These are phyloP conservation scores for Lomentospora prolificans DNA, from an alignment of 2,329 filamentous ascomycete genomes.

Conservation along the genomic window DNA sequence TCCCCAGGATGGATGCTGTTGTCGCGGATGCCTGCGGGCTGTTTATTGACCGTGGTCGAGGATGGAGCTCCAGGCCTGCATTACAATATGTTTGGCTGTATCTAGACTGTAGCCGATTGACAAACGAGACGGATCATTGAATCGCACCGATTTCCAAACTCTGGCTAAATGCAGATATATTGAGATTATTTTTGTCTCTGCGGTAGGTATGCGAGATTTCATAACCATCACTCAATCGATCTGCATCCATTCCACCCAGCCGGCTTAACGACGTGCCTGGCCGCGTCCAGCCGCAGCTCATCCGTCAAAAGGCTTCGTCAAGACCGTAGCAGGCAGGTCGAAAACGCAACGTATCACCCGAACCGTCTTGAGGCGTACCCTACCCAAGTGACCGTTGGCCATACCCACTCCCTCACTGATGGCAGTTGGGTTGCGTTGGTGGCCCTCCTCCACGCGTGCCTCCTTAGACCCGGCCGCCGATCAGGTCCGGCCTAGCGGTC, in stretches of 20 bases:
- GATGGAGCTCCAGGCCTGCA: no score
- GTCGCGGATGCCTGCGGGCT: not conserved
- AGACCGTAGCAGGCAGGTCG: not conserved
- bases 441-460: not conserved
- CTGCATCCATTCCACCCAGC: not conserved
- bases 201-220: not conserved
- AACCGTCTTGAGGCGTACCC: no score
- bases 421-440: not conserved
- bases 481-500: no score
- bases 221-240: not conserved
- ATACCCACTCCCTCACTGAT: not conserved
- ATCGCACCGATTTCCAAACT: not conserved
- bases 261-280: no score
- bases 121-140: no score
- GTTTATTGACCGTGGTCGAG: not conserved
- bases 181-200: not conserved
- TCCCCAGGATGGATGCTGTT: not conserved
- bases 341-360: not conserved
- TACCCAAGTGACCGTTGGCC: not conserved
- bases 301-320: no score
- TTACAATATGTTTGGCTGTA: no score
- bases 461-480: not conserved
- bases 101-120: no score
- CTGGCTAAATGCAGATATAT: conserved; percentile 2
- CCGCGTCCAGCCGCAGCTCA: no score